phyloP scores from a whole-genome alignment of 225 moss, liverwort and hornwort species.

The Pseudisothecium myosuroides region DNA sequence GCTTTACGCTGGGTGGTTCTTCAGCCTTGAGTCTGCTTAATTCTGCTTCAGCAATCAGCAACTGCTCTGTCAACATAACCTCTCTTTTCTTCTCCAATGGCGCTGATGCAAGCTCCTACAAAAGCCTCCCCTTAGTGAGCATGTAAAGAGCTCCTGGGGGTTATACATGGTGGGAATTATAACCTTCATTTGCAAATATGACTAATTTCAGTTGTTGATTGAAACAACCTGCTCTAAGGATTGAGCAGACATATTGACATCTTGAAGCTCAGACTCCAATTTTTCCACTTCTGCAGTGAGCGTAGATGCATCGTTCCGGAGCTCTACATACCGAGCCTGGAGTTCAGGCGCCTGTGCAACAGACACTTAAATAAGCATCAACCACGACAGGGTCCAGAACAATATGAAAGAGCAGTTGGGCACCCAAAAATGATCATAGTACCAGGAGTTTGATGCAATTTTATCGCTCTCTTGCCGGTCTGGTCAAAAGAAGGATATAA shows the following conservation, averaged over 20 bases:
- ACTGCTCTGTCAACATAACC: constrained; percentile 27
- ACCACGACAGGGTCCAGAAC: no score
- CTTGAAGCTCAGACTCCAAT: constrained; percentile 20
- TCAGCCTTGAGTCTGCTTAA: constrained; percentile 26
- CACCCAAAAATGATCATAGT: not conserved
- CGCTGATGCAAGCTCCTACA: constrained; percentile 37
- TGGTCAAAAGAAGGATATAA: not conserved
- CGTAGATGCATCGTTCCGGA: constrained; percentile 8
- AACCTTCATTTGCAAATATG: not conserved
- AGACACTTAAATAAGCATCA: not conserved
- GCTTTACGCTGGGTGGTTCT: not conserved
- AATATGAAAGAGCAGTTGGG: not conserved
- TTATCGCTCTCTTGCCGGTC: not conserved
- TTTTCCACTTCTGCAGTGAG: constrained; percentile 29
- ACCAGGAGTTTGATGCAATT: not conserved
- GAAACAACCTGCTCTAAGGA: constrained; percentile 37
- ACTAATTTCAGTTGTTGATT: not conserved
- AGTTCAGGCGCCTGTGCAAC: constrained; percentile 31
- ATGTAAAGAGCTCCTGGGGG: no score
- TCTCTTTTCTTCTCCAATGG: constrained; percentile 32
- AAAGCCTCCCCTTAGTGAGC: not conserved
- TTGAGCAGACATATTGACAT: not conserved
- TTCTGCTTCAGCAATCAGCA: constrained; percentile 38
- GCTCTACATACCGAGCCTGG: not conserved
- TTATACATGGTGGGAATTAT: not conserved